Base-by-base conservation (phyloP, 2,329 filamentous ascomycete genomes). In the Aspergillus neotritici region DNA sequence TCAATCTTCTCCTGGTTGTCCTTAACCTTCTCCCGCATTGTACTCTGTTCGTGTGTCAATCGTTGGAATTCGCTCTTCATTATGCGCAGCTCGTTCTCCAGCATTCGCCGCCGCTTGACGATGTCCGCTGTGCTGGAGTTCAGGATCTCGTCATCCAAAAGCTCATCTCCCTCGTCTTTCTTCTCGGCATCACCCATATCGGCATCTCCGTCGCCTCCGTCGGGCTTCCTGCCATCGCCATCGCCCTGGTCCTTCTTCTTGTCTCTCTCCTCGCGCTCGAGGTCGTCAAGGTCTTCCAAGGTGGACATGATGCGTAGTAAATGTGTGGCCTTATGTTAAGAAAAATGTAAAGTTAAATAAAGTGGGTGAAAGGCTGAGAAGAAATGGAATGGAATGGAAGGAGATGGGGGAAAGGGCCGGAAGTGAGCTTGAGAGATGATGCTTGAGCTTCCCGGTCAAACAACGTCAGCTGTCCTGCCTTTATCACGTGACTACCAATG, bases 1-100 rank as follows among this genome's bases (percentile, higher is more conserved):
- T 94, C 90, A 62, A 98, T 98, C 80, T 98, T 98, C 57, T 98
- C 94, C 61, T 87, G 74, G 63, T 98, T 98, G 66, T 98, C 93
- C 78, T 96, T 97, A 70, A 98, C 97, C 77, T 96, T 97, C 70
- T 97, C 91, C 46, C 83, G 83, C 93, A 98, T 98, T 37, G 87
- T 84, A 38, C 85, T 82, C 74, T 95, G 95, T 73, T 98, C 93
- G 62, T 98, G 93, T 60, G 85, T 86, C 72, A 98, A 77, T 57
- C 93, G 84, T 65, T 95, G 90, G 60, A 82, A 89, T 70, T 98
- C 93, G 76, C 89, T 95, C 77, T 86, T 91, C 89, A 98, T 97
- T 71, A 98, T 97, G 61, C 93, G 81, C 61, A 93, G 86, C 70
- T 98, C 93, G 70, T 98, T 98, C 71, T 98, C 93, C 54, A 98